A percentile compares a stretch with the other conserved stretches of the same genome.
phyloP scores from a whole-genome alignment of 164 flowering plant genomes.

The Magnolia changhungtana region DNA sequence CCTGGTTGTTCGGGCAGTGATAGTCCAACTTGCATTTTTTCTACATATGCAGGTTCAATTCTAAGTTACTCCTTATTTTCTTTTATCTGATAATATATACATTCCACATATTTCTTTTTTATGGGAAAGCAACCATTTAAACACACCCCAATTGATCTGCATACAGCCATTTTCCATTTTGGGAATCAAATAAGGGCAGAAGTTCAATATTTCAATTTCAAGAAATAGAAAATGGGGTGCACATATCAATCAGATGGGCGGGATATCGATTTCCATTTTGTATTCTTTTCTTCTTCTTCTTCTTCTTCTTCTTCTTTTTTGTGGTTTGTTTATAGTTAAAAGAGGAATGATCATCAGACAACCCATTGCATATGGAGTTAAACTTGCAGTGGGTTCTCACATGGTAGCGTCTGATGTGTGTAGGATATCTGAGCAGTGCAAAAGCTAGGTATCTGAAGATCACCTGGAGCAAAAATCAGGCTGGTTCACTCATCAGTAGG shows the following conservation, averaged over 20 bases:
- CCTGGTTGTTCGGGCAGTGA: conserved; percentile 85
- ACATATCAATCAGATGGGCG: neutral
- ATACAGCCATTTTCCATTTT: neutral
- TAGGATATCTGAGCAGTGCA: neutral
- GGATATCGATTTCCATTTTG: neutral
- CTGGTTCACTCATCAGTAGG: too few relatives aligned
- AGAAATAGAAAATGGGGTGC: neutral
- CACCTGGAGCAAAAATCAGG: neutral
- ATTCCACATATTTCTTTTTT: neutral
- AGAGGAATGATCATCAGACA: too few relatives aligned
- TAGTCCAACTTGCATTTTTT: conserved; percentile 90
- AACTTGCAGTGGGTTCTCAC: neutral
- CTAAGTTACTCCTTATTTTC: neutral
- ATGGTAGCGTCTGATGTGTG: neutral
- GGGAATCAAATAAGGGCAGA: neutral
- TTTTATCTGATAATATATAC: neutral
- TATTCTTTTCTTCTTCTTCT: neutral
- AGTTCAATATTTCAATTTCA: neutral
- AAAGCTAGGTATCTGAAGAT: neutral
- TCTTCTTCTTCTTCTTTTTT: too few relatives aligned
- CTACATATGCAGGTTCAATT: conserved; percentile 74
- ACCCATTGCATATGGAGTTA: neutral
- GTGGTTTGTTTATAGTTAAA: too few relatives aligned
- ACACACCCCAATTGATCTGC: neutral
- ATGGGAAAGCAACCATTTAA: neutral